Evolutionary conservation across 176 grass and related monocot species (phyloP).

Genomic region (Bolboschoenus planiculmis): DNA sequence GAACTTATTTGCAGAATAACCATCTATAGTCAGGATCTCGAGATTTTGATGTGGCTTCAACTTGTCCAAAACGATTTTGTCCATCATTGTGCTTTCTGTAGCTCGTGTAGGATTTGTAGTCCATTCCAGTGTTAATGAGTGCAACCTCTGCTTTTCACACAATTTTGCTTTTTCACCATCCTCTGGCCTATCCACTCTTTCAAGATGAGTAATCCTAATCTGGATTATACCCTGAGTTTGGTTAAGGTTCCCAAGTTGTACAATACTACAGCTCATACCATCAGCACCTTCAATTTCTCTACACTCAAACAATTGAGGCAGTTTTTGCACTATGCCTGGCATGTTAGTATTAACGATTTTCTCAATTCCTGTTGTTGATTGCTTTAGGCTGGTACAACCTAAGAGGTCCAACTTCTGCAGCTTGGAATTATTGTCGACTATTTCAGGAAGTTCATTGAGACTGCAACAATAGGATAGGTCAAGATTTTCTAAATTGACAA

Average conservation of each 20-base stretch:
- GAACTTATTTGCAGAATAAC: conserved; percentile 1
- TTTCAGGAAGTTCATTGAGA: conserved; percentile 8
- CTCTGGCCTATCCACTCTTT: neutral
- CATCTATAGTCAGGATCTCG: neutral
- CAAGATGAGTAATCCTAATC: conserved; percentile 18
- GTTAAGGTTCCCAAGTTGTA: neutral
- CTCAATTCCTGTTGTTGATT: neutral
- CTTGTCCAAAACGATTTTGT: neutral
- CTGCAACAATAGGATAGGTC: conserved; percentile 15
- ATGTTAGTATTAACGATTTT: neutral
- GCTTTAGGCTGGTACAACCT: conserved; percentile 11
- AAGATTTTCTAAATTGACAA: conserved; percentile 14
- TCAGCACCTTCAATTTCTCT: neutral
- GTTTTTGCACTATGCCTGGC: neutral
- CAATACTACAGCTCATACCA: conserved; percentile 1
- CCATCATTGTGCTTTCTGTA: neutral
- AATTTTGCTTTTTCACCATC: neutral
- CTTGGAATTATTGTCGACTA: neutral
- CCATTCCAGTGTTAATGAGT: conserved; percentile 12
- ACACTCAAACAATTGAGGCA: conserved; percentile 4
- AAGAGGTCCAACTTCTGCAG: conserved; percentile 11
- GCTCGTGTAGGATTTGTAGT: neutral
- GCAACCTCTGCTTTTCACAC: conserved; percentile 4
- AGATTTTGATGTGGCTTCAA: conserved; percentile 22
- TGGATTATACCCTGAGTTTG: neutral